Percentiles rank a stretch among this genome's conserved stretches.
phyloP scores from a whole-genome alignment of 148 eudicot genomes.

The Agrostemma githago region DNA sequence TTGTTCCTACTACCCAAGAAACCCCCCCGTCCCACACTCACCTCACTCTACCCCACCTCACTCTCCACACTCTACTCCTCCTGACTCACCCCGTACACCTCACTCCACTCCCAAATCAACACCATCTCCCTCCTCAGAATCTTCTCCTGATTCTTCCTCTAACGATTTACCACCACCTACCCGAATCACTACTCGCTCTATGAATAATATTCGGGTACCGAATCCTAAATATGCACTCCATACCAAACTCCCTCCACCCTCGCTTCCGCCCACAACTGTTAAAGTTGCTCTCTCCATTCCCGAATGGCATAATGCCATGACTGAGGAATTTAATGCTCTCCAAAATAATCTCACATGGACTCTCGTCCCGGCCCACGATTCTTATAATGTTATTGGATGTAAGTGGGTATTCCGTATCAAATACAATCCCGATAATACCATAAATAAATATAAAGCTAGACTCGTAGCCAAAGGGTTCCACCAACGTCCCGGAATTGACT shows the following conservation, averaged over 20 bases:
- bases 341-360: not conserved
- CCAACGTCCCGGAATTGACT: not conserved
- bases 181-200: not conserved
- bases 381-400: not conserved
- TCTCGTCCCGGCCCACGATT: not conserved
- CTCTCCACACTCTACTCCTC: too few relatives aligned
- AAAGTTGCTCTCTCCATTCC: not conserved
- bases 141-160: too few relatives aligned
- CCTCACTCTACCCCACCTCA: too few relatives aligned
- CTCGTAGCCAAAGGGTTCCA: not conserved
- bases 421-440: not conserved
- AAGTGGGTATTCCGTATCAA: not conserved
- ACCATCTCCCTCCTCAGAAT: not conserved
- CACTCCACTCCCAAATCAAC: not conserved
- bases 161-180: too few relatives aligned
- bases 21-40: too few relatives aligned
- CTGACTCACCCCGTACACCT: not conserved
- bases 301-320: not conserved
- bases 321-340: not conserved
- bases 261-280: not conserved
- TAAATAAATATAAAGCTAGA: not conserved
- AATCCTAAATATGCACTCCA: not conserved
- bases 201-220: not conserved
- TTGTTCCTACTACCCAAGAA: too few relatives aligned
- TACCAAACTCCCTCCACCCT: not conserved